phyloP scores from a whole-genome alignment of 106 monocot species.

The Cymbidium sinense region DNA sequence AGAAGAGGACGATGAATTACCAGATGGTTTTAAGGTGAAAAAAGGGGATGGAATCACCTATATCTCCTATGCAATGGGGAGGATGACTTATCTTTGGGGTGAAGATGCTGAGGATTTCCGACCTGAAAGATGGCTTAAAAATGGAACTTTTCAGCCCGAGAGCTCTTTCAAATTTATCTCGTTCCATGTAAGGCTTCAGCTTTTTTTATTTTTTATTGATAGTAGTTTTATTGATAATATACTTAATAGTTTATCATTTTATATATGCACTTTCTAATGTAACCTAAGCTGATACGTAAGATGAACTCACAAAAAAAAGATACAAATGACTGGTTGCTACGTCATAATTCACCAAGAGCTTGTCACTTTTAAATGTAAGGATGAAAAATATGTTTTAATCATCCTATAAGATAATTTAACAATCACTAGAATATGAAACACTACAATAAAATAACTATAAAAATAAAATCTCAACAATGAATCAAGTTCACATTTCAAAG shows the following conservation, averaged over 20 bases:
- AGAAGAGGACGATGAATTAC: slow-evolving; percentile 33
- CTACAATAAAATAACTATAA: too few relatives aligned
- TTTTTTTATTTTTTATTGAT: neutral
- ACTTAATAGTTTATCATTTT: neutral
- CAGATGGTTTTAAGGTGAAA: slow-evolving; percentile 35
- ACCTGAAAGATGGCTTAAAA: slow-evolving; percentile 36
- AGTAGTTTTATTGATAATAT: neutral
- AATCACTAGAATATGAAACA: too few relatives aligned
- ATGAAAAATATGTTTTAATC: too few relatives aligned
- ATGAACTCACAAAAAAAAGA: too few relatives aligned
- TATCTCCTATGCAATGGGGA: slow-evolving; percentile 35
- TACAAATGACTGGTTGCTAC: too few relatives aligned
- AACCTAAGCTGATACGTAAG: too few relatives aligned
- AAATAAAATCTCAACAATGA: too few relatives aligned
- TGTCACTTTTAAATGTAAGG: too few relatives aligned
- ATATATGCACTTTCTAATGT: too few relatives aligned
- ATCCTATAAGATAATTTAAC: too few relatives aligned
- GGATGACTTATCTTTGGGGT: slow-evolving; percentile 38
- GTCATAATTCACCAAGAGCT: too few relatives aligned
- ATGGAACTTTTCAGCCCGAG: slow-evolving; percentile 20
- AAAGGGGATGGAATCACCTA: slow-evolving; percentile 37
- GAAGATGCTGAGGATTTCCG: slow-evolving; percentile 40
- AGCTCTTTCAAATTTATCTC: slow-evolving; percentile 40
- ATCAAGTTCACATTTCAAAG: too few relatives aligned
- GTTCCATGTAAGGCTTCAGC: slow-evolving; percentile 21